Base-by-base conservation (phyloP, 495 filamentous ascomycete genomes). In the Talaromyces trachyspermus region DNA sequence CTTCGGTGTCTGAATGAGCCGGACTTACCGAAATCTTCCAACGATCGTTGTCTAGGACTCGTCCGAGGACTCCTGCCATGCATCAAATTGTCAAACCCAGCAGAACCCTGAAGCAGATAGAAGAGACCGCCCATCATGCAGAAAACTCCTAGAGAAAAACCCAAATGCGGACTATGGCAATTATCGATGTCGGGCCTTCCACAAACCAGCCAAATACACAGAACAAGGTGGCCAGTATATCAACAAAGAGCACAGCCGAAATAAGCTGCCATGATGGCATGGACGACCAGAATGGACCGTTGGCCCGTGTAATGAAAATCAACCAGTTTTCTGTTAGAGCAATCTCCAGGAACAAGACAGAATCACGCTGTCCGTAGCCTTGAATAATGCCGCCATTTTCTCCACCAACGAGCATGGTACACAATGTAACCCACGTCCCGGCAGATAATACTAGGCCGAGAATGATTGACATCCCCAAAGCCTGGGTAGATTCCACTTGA, bases 281-380 rank as follows among this genome's bases (percentile, higher is more conserved):
- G 19, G 81, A 86, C 2, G 81, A 84, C 86, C 86, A 91, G 76
- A 91, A 88, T 19, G 86, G 82, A 50, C 85, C 84, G 58, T 85
- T 86, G 65, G 86, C 84, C 72, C 89, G 85, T 50, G 89, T 95
- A 65, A 95, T 89, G 73, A 95, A 91, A 69, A 95, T 95, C 37
- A 95, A 78, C 89, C 89, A 95, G 69, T 92, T 95, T 73, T 95
- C 86, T 45, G 89, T 86, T 48, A 95, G 78, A 10, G 86, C 84
- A 64, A 95, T 88, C 64, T 95, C 77, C 41, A 95, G 80, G 75
- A 95, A 95, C 51, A 95, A 62, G 32, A 95, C 81, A 50, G 80
- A 77, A 59, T 95, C 85, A 36, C 83, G 77, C 56, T 82, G 78
- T 72, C 89, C 89, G 54, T 81, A 84, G 66, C 89, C 87, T 73